Evolutionary conservation across 805 yeast species (phyloP), one percentile per base, ranked within the genome.

Genomic region (Yarrowia hollandica): DNA sequence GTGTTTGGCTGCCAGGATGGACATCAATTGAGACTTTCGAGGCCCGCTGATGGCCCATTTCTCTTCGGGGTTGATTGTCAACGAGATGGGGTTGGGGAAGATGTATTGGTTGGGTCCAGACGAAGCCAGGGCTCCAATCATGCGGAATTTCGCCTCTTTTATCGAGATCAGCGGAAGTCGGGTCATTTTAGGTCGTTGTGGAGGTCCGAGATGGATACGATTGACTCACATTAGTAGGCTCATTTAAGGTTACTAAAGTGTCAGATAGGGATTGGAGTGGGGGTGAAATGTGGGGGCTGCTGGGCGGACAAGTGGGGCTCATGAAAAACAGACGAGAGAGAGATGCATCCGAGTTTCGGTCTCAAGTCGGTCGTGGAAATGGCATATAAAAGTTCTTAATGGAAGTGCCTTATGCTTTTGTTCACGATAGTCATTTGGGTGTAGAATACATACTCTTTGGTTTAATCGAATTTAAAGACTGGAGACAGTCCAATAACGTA

Each of bases 41-140:
- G 84, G 72, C 0, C 88, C 88, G 16, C 80, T 69, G 12, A 83
- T 66, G 2, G 84, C 87, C 82, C 85, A 79, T 59, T 72, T 72
- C 62, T 81, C 77, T 10, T 69, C 63, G 4, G 70, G 60, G 1
- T 65, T 58, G 22, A 83, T 71, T 0, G 71, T 64, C 38, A 83
- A 72, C 3, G 73, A 66, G 4, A 80, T 52, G 2, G 82, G 82
- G 2, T 69, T 65, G 15, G 65, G 60, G 64, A 81, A 80, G 1
- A 80, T 18, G 15, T 46, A 33, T 11, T 48, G 48, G 14, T 25
- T 35, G 19, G 58, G 6, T 31, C 55, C 39, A 2, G 28, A 11
- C 21, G 39, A 22, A 16, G 55, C 39, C 12, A 48, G 21, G 16
- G 55, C 55, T 14, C 44, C 44, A 8, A 37, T 35, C 35, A 52